phyloP scores from a whole-genome alignment of 2,329 filamentous ascomycete genomes.

The Phyllosticta ampelicida region DNA sequence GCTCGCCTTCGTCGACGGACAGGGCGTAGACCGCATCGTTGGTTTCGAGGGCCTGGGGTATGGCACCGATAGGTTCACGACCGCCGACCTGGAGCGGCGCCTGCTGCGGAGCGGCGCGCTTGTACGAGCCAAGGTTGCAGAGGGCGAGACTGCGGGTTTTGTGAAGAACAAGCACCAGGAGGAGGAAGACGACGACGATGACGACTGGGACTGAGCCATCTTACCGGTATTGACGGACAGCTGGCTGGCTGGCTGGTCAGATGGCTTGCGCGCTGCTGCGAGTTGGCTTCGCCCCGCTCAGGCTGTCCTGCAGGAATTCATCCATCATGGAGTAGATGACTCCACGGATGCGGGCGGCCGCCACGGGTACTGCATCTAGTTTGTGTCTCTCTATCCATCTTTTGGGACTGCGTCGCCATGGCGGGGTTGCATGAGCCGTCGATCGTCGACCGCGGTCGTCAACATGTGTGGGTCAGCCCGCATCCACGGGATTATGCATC shows the following conservation, averaged over 20 bases:
- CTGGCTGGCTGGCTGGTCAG: too few species aligned
- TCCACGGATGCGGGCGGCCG: background rate
- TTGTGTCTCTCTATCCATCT: background rate
- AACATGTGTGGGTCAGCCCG: background rate
- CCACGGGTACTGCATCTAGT: background rate
- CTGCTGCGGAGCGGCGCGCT: conserved; percentile 42
- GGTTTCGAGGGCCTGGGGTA: conserved; percentile 49
- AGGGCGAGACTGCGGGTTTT: conserved; percentile 28
- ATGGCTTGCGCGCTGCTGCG: background rate
- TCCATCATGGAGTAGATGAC: background rate
- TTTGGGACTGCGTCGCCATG: background rate
- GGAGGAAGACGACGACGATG: conserved; percentile 36
- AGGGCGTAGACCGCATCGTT: conserved; percentile 45
- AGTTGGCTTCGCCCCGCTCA: background rate
- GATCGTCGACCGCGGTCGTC: background rate
- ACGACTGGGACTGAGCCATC: conserved; percentile 40
- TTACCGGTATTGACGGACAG: background rate
- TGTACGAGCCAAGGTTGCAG: conserved; percentile 40
- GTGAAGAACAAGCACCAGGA: conserved; percentile 17
- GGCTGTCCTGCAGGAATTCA: background rate
- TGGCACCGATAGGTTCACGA: conserved; percentile 43
- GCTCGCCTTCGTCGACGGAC: conserved; percentile 45
- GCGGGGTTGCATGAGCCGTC: background rate
- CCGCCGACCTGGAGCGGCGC: conserved; percentile 42
- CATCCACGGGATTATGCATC: background rate